Base-by-base conservation (phyloP, 2,329 filamentous ascomycete species). In the Hypocreales sp. region DNA sequence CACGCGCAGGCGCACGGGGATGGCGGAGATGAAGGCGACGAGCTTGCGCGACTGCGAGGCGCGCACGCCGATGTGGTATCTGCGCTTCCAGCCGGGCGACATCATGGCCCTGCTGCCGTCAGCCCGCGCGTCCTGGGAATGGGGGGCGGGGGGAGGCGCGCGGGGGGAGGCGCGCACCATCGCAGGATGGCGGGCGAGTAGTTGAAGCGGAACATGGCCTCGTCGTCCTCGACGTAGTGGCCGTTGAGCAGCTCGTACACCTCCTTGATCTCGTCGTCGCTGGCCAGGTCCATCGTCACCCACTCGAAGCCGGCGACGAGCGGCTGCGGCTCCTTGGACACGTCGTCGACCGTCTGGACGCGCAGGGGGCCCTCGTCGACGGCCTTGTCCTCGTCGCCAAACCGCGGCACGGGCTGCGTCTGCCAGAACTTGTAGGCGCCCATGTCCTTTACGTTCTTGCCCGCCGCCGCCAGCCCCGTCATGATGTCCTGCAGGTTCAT, bases 341-440 rank as follows among this genome's bases (percentile, higher is more conserved):
- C 77, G 33, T 81, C 66, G 19, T 84, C 82, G 11, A 80, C 67
- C 33, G 79, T 77, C 43, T 87, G 79, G 12, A 75, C 58, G 55
- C 77, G 79, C 48, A 98, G 80, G 0, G 86, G 83, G 0, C 90
- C 90, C 43, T 95, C 86, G 36, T 73, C 61, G 26, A 73, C 55
- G 27, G 67, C 58, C 25, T 61, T 55, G 10, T 45, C 41, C 32
- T 61, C 53, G 49, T 75, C 60, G 42, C 68, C 76, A 46, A 95
- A 93, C 45, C 76, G 77, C 27, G 81, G 80, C 32, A 98, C 90
- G 1, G 90, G 90, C 53, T 98, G 90, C 25, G 90, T 98, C 52
- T 83, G 76, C 90, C 90, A 98, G 60, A 98, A 98, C 56, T 92
- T 94, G 66, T 95, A 94, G 32, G 77, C 81, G 6, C 78, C 84